Evolutionary conservation across 768 basidiomycete genomes (phyloP), one percentile per base, ranked within the genome.

Genomic region (Crucibulum laeve): DNA sequence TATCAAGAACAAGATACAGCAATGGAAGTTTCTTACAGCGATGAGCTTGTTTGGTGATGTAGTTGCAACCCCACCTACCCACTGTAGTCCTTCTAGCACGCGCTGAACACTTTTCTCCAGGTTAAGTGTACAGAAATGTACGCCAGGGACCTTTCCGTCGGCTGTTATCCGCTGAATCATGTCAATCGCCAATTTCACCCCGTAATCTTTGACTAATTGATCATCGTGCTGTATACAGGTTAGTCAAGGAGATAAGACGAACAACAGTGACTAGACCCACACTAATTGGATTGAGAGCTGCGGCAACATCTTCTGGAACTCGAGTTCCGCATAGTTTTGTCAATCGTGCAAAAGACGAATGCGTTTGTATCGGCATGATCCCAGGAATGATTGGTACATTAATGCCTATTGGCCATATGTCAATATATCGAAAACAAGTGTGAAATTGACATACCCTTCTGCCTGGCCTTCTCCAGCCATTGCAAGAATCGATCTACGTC

Each of bases 331-430:
- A 94, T 34, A 99, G 71, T 60, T 94, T 96, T 17, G 85, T 89
- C 53, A 98, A 71, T 36, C 96, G 83, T 35, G 87, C 70, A 65
- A 99, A 98, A 1, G 96, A 96, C 3, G 86, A 80, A 59, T 93
- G 95, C 18, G 90, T 97, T 58, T 98, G 96, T 44, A 99, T 91
- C 0, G 96, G 95, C 93, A 98, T 96, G 43, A 98, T 81, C 8
- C 94, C 92, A 6, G 96, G 92, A 47, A 99, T 85, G 52, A 99
- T 81, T 1, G 96, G 95, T 1, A 93, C 79, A 0, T 63, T 75
- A 56, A 99, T 92, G 24, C 94, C 96, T 94, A 55, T 34, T 6
- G n/a, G 1, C 3, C 43, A 38, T n/a, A 17, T 14, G 15, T 49
- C 13, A 8, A 40, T 18, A 25, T 1, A 21, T n/a, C 28, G 22